Percentiles rank a stretch among this genome's conserved stretches.
Conservation (phyloP, 164 flowering plant genomes). For the Taxillus chinensis region DNA sequence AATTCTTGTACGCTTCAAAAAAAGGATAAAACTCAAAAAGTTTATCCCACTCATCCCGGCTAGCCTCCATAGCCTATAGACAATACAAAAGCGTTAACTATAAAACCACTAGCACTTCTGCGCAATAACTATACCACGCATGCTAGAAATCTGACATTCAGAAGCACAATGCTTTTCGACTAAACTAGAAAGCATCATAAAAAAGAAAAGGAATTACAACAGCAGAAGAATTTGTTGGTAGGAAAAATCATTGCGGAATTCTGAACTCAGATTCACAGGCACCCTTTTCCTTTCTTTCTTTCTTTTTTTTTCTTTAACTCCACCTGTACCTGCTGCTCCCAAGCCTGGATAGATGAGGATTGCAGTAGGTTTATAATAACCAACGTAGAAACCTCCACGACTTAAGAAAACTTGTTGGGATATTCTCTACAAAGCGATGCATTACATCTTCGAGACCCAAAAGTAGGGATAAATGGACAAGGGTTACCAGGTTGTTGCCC, state of each 20-base stretch:
- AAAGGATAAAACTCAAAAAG: conserved; percentile 76
- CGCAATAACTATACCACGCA: not conserved
- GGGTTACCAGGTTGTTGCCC: no score
- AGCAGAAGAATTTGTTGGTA: not conserved
- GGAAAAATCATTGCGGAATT: not conserved
- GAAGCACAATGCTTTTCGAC: not conserved
- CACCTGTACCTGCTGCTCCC: no score
- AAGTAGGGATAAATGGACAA: no score
- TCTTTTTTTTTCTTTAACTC: not conserved
- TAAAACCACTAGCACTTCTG: not conserved
- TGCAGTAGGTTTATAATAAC: no score
- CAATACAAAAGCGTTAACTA: not conserved
- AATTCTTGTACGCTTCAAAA: conserved; percentile 80
- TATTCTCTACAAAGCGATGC: no score
- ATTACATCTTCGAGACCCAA: no score
- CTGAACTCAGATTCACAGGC: not conserved
- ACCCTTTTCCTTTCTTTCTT: not conserved
- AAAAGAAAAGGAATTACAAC: no score
- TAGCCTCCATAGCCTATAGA: conserved; percentile 68
- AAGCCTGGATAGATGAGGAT: no score
- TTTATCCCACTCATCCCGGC: conserved; percentile 47
- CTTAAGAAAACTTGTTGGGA: no score
- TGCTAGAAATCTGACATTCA: not conserved
- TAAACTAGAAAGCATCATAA: no score
- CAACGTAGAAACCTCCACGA: no score